Evolutionary conservation across 768 basidiomycete genomes (phyloP).

Genomic region (Russula emetica): DNA sequence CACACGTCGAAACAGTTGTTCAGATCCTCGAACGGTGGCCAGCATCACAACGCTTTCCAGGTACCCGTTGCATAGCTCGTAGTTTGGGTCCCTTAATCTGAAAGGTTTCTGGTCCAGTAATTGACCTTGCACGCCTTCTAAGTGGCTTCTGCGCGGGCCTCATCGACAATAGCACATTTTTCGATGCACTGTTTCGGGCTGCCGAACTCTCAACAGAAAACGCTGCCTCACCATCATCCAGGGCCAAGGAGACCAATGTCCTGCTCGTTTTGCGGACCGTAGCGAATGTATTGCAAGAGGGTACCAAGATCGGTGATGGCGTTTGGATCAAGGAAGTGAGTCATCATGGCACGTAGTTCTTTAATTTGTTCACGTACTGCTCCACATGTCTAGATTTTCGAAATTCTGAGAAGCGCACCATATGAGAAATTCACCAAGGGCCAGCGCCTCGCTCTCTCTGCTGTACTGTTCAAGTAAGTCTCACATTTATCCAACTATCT

Average conservation of each 20-base stretch:
- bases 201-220: constrained; percentile 57
- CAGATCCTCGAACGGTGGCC: constrained; percentile 75
- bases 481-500: background rate
- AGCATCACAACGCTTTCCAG: constrained; percentile 63
- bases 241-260: constrained; percentile 79
- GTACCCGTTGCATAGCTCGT: constrained; percentile 36
- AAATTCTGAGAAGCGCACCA: constrained; percentile 46
- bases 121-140: constrained; percentile 80
- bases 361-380: constrained; percentile 1
- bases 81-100: background rate
- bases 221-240: constrained; percentile 54
- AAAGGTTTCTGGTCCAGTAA: constrained; percentile 45
- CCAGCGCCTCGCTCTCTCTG: constrained; percentile 73
- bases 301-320: constrained; percentile 40
- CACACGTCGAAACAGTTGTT: constrained; percentile 59
- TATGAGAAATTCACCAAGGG: constrained; percentile 58
- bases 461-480: constrained; percentile 83
- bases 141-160: constrained; percentile 57
- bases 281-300: constrained; percentile 73
- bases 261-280: constrained; percentile 74
- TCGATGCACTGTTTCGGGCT: constrained; percentile 60
- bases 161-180: constrained; percentile 48
- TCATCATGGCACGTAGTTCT: background rate
- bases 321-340: constrained; percentile 52
- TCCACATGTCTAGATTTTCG: constrained; percentile 48